A percentile compares a stretch with the other conserved stretches of the same genome.
Conservation (phyloP, 768 basidiomycete species). For the Lactifluus hygrophoroides region DNA sequence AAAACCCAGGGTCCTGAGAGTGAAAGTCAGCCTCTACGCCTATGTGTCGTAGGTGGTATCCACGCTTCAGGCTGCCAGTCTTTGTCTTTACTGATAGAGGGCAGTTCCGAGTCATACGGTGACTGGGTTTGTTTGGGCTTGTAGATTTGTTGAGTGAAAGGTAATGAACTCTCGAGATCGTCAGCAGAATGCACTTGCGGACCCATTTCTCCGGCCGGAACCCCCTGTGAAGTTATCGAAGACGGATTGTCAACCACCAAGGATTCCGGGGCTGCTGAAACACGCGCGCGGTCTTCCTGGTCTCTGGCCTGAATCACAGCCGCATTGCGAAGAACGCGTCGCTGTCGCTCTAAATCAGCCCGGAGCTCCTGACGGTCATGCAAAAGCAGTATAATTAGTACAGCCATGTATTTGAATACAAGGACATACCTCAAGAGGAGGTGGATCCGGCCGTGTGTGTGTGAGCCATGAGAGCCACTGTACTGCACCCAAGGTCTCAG, state of each 20-base stretch:
- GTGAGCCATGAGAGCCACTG: constrained; percentile 20
- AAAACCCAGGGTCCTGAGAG: not conserved
- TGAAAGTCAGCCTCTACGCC: not conserved
- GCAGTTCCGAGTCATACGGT: not conserved
- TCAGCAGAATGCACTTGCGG: not conserved
- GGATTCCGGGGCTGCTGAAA: not conserved
- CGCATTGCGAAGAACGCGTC: constrained; percentile 14
- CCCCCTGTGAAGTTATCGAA: not conserved
- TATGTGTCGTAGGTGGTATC: constrained; percentile 2
- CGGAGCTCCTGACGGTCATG: constrained; percentile 13
- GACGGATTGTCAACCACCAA: not conserved
- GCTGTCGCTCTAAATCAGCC: constrained; percentile 14
- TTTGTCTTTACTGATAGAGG: not conserved
- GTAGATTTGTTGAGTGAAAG: not conserved
- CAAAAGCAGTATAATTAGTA: not conserved
- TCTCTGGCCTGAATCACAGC: constrained; percentile 16
- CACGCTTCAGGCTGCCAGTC: constrained; percentile 20
- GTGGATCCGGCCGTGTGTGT: constrained; percentile 14
- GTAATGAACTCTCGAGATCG: not conserved
- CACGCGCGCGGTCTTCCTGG: constrained; percentile 12
- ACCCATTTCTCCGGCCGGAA: not conserved
- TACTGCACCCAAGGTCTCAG: constrained; percentile 2
- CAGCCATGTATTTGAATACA: not conserved
- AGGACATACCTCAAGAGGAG: constrained; percentile 12
- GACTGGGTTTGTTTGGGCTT: not conserved